These are phyloP conservation scores for Chloris gayana DNA, from an alignment of 176 grass and related monocot genomes.

Conservation along the genomic window DNA sequence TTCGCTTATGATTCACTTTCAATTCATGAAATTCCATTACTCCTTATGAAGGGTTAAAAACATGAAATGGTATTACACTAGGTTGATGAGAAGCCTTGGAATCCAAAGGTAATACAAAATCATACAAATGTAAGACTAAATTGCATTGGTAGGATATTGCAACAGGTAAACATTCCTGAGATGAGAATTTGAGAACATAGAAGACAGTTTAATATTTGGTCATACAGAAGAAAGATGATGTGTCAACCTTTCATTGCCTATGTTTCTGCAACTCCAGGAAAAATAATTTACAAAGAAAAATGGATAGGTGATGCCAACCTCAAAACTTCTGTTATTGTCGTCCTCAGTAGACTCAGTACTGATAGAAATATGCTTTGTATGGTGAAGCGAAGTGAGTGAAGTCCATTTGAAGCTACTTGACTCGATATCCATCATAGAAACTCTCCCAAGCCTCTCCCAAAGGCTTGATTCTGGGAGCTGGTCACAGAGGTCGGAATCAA, in stretches of 20 bases:
- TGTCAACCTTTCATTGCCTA: background rate
- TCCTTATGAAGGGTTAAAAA: background rate
- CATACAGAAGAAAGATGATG: slow-evolving; percentile 7
- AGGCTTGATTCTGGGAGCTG: slow-evolving; percentile 61
- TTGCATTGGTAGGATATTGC: background rate
- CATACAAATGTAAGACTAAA: background rate
- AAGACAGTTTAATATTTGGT: background rate
- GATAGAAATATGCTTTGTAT: slow-evolving; percentile 76
- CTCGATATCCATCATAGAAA: slow-evolving; percentile 85
- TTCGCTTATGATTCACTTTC: background rate
- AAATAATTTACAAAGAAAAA: slow-evolving; percentile 17
- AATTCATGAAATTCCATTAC: background rate
- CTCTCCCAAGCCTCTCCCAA: slow-evolving; percentile 77
- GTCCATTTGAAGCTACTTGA: slow-evolving; percentile 75
- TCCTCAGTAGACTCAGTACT: slow-evolving; percentile 72
- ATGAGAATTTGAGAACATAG: background rate
- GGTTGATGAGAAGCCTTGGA: background rate
- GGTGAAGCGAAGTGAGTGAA: slow-evolving; percentile 72
- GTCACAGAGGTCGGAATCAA: slow-evolving; percentile 25
- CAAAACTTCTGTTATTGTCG: slow-evolving; percentile 80
- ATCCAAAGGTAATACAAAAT: background rate
- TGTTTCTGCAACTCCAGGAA: slow-evolving; percentile 15
- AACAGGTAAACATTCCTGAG: background rate
- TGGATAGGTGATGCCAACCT: slow-evolving; percentile 53
- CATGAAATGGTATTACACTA: background rate